Percentiles rank a stretch among this genome's conserved stretches.
phyloP scores from a whole-genome alignment of 169 alveolate species.

The Babesia bigemina region DNA sequence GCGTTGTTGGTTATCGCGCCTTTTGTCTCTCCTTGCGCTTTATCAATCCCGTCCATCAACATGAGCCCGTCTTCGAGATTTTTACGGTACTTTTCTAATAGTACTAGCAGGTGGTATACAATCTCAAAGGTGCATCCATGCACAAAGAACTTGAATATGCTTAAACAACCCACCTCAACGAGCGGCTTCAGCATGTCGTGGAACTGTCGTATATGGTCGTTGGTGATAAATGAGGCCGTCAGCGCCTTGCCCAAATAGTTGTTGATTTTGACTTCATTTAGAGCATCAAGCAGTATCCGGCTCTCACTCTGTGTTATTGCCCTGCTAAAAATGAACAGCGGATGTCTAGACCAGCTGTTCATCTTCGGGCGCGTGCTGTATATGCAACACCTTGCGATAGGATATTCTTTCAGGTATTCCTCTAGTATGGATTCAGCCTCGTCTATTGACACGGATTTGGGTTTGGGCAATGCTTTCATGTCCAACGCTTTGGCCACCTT shows the following conservation, averaged over 20 bases:
- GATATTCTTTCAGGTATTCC: conserved; percentile 24
- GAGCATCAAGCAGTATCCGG: conserved; percentile 2
- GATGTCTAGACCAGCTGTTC: conserved; percentile 18
- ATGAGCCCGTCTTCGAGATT: conserved; percentile 17
- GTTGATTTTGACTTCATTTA: conserved; percentile 7
- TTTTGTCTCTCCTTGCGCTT: not conserved
- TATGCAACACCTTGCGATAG: conserved; percentile 21
- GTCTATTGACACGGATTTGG: not conserved
- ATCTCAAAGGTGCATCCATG: conserved; percentile 35
- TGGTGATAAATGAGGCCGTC: conserved; percentile 6
- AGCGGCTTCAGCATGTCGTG: conserved; percentile 9
- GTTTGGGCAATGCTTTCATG: conserved; percentile 8
- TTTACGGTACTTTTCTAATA: not conserved
- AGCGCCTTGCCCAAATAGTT: conserved; percentile 18
- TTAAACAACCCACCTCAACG: conserved; percentile 13
- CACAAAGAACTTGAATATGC: conserved; percentile 23
- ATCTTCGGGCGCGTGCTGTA: conserved; percentile 24
- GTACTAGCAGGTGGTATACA: conserved; percentile 16
- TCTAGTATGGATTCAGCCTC: conserved; percentile 2
- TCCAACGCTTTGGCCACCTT: conserved; percentile 16
- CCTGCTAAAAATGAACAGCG: conserved; percentile 32
- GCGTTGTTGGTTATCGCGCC: not conserved
- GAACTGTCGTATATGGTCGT: not conserved
- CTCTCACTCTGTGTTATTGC: conserved; percentile 24
- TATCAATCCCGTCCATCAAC: conserved; percentile 4